Evolutionary conservation across 352 stramenopile species (phyloP).

Genomic region (Phytophthora pistaciae): DNA sequence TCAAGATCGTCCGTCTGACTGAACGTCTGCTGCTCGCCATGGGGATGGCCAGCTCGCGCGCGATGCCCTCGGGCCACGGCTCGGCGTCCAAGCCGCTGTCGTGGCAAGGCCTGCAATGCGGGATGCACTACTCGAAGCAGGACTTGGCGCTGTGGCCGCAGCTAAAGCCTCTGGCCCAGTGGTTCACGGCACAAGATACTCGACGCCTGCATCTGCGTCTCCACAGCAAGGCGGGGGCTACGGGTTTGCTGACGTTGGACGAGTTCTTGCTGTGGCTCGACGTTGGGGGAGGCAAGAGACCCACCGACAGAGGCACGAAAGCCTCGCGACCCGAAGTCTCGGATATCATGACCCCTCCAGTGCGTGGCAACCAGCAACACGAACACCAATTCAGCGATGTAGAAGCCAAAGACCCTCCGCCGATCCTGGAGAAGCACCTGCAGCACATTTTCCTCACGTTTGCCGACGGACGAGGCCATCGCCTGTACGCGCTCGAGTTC

Average conservation of each 20-base stretch:
- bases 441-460: conserved; percentile 77
- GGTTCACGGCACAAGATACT: conserved; percentile 69
- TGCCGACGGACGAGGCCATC: conserved; percentile 23
- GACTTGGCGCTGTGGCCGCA: conserved; percentile 76
- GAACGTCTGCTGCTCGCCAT: conserved; percentile 8
- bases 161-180: conserved; percentile 59
- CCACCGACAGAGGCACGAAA: conserved; percentile 10
- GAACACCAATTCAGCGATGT: not conserved
- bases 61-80: conserved; percentile 10
- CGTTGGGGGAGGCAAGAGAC: conserved; percentile 9
- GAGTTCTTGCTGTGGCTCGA: conserved; percentile 67
- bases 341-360: conserved; percentile 60
- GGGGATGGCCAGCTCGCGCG: conserved; percentile 34
- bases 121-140: conserved; percentile 57
- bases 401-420: conserved; percentile 14
- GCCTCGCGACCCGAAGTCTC: conserved; percentile 16
- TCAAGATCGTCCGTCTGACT: not conserved
- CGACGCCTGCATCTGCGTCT: conserved; percentile 45
- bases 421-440: conserved; percentile 60
- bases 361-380: conserved; percentile 19
- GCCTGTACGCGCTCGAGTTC: conserved; percentile 70
- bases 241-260: conserved; percentile 44
- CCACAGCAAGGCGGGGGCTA: conserved; percentile 27
- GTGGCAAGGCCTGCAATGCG: conserved; percentile 45
- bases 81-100: conserved; percentile 1